These are phyloP conservation scores for Fagus crenata DNA, from an alignment of 306 rosid genomes.

Conservation along the genomic window DNA sequence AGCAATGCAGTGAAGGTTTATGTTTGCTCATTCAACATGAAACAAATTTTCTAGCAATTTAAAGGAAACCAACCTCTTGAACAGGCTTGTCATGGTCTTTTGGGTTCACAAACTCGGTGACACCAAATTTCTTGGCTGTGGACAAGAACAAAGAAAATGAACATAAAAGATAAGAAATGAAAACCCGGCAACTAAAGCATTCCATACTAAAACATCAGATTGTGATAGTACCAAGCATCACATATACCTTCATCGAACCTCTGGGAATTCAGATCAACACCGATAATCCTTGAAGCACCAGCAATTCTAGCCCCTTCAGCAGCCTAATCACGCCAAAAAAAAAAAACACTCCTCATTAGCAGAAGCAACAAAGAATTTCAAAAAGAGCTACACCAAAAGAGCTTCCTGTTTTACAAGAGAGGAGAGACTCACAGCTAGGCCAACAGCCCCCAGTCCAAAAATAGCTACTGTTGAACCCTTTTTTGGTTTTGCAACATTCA, in stretches of 20 bases:
- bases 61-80: slow-evolving; percentile 51
- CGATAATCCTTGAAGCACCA: slow-evolving; percentile 21
- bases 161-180: no score
- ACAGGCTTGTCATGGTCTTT: slow-evolving; percentile 80
- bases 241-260: slow-evolving; percentile 10
- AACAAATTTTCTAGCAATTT: no score
- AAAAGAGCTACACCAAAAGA: not conserved
- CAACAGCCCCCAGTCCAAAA: slow-evolving; percentile 68
- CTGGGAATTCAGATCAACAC: slow-evolving; percentile 10
- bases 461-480: slow-evolving; percentile 51
- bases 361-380: not conserved
- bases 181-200: no score
- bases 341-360: no score
- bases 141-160: slow-evolving; percentile 7
- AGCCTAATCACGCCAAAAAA: slow-evolving; percentile 26
- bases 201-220: no score
- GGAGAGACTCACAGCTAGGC: slow-evolving; percentile 55
- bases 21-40: no score
- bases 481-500: slow-evolving; percentile 63
- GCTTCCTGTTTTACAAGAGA: no score
- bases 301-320: slow-evolving; percentile 19
- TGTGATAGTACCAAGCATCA: no score
- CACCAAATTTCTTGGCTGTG: slow-evolving; percentile 84
- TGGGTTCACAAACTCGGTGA: slow-evolving; percentile 83
- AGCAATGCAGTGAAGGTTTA: no score